Base-by-base conservation (phyloP, 306 rosid species). In the Comarum palustre region DNA sequence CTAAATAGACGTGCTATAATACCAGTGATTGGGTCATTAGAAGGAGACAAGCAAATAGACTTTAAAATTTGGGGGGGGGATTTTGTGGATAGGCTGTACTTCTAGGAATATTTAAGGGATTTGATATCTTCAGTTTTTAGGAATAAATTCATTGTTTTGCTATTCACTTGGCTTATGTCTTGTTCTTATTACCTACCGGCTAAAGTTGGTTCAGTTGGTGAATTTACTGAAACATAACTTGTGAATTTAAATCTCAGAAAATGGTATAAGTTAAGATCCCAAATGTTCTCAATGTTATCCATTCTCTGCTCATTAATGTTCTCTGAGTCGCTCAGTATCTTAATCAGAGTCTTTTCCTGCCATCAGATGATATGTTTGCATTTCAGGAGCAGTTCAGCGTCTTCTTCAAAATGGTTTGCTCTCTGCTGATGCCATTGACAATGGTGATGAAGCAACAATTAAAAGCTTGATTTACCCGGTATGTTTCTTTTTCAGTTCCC, bases 391-490 rank as follows among this genome's bases (percentile, higher is more conserved):
- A 61, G 81, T 88, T 73, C 88, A 82, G 69, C 90, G 96, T 68
- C 96, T 90, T 69, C 88, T 73, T 68, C 82, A 89, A 78, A 86
- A 87, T 74, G 84, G 62, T 72, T 84, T 93, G 75, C 97, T 93
- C 46, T 68, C 89, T 12, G 96, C 96, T 48, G 90, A 87, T 67
- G 85, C 90, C 68, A 83, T 93, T 71, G 86, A 84, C 85, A 87
- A 80, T 77, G 90, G 86, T 29, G 97, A 90, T 72, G 96, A 93
- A 86, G 90, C 83, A 83, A 86, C 81, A 69, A 81, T 90, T 72
- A 90, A 82, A 86, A 78, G 82, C 73, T 67, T 89, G 79, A 90
- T 93, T 67, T 93, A 93, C 83, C 98, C 96, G n/a, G 98, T 93
- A 90, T 73, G 82, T 75, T 61, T 47, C 31, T 22, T 81, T 60